Evolutionary conservation across 2,329 filamentous ascomycete genomes (phyloP), one percentile per base, ranked within the genome.

Genomic region (Huntiella omanensis): DNA sequence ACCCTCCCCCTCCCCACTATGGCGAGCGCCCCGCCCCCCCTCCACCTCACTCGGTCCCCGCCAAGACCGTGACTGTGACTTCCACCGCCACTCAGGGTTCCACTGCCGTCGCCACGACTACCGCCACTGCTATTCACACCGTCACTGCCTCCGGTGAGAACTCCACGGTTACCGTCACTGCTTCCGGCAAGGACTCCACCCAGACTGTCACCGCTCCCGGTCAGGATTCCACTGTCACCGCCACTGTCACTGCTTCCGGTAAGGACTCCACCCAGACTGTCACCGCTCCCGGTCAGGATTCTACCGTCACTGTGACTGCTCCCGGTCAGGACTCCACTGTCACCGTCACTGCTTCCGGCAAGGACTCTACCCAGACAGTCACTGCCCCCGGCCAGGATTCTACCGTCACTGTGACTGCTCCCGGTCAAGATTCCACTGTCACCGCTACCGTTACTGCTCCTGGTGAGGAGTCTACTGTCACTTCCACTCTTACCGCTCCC

Each of bases 301-400:
- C 17, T 17, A 22, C 41, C 32, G 12, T 17, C 17, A 43, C 46
- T 12, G 22, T 40, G 3, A 47, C 38, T 12, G 17, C 17, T 17
- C 17, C 17, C 4, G 17, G 17, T 17, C 17, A 17, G 17, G 17
- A 17, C 17, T 17, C 17, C 17, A 17, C 17, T 17, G 15, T 36
- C 19, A 33, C 39, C 32, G 16, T 36, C 15, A 41, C 32, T 6
- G 45, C 28, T 15, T 53, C 59, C 28, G 59, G 59, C 45, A 44
- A 62, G 17, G 62, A 60, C 19, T 53, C 63, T 40, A 46, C 64
- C 32, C 64, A 59, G 38, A 65, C 60, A 49, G 49, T 64, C 34
- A 62, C 58, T 43, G 62, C 59, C 16, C 48, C 53, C 12, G 49
- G 57, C 38, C 48, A 54, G 2, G 52, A 56, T 40, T 53, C 63